Evolutionary conservation across 441 rosid species (phyloP), one percentile per base, ranked within the genome.

Genomic region (Populus hybrid): DNA sequence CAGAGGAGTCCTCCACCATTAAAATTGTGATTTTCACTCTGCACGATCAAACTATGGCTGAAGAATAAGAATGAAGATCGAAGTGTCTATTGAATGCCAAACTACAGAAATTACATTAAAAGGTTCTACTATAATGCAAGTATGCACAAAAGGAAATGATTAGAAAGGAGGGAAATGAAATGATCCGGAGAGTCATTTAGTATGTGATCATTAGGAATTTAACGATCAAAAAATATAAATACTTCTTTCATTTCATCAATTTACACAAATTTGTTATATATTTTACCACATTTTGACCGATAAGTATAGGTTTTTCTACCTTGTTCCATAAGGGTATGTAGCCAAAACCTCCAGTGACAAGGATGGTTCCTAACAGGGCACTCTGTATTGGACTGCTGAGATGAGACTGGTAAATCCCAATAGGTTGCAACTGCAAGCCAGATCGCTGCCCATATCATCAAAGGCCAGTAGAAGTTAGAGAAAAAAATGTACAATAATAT

Each of bases 381-480:
- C 76, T 79, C 74, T 85, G 84, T 34, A 70, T 82, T 9, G 80
- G n/a, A 80, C 61, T 81, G 79, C 70, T 77, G 76, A 30, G 82
- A 59, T 36, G 84, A 85, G 2, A 83, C 86, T 30, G 83, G 84
- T 34, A 83, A 57, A 83, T 79, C 86, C 71, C 73, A 67, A 35
- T 77, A 79, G 36, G 86, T 83, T 50, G 88, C 84, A 7, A 85
- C 40, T 67, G 78, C 35, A 66, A 83, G 75, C 86, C 84, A 83
- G 59, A 81, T 81, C 75, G 84, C 85, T 79, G 80, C 76, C 40
- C 57, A 75, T 26, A 42, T 16, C 12, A 42, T 42, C 14, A 67
- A 26, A 69, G 71, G 63, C 8, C 8, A 70, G 30, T 46, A 1
- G 23, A 61, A n/a, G 24, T 68, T 36, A 61, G 46, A 28, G 35